phyloP scores from a whole-genome alignment of 495 filamentous ascomycete genomes.

The Neurospora africana region DNA sequence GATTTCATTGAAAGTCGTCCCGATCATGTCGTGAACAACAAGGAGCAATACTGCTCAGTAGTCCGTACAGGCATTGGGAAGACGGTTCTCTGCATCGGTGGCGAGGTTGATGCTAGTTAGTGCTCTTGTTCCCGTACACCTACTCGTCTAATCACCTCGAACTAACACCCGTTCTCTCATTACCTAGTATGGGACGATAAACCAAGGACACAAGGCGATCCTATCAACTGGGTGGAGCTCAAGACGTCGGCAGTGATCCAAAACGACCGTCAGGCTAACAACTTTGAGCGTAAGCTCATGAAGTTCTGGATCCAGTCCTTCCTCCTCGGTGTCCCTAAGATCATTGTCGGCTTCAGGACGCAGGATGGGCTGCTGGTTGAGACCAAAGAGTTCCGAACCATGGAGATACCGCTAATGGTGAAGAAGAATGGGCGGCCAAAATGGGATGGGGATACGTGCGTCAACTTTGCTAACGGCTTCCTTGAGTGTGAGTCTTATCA shows the following conservation, averaged over 20 bases:
- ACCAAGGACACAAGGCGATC: slow-evolving; percentile 48
- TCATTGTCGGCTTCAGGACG: slow-evolving; percentile 81
- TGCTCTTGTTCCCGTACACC: background rate
- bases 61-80: slow-evolving; percentile 77
- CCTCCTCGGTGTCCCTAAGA: slow-evolving; percentile 79
- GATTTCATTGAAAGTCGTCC: slow-evolving; percentile 70
- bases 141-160: background rate
- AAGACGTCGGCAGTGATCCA: slow-evolving; percentile 74
- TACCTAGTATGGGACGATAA: slow-evolving; percentile 70
- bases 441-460: slow-evolving; percentile 87
- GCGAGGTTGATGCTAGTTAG: slow-evolving; percentile 85
- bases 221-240: slow-evolving; percentile 87
- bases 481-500: slow-evolving; percentile 49
- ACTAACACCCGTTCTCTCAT: background rate
- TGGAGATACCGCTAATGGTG: slow-evolving; percentile 62
- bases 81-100: slow-evolving; percentile 64
- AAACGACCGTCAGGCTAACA: slow-evolving; percentile 52
- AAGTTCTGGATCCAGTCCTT: slow-evolving; percentile 98
- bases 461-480: slow-evolving; percentile 73
- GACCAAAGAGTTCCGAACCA: slow-evolving; percentile 69
- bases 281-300: slow-evolving; percentile 80
- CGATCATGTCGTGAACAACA: slow-evolving; percentile 64
- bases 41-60: slow-evolving; percentile 88
- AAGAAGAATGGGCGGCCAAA: slow-evolving; percentile 47
- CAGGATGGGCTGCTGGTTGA: slow-evolving; percentile 58